Evolutionary conservation across 2,329 filamentous ascomycete genomes (phyloP).

Genomic region (Plenodomus biglobosus): DNA sequence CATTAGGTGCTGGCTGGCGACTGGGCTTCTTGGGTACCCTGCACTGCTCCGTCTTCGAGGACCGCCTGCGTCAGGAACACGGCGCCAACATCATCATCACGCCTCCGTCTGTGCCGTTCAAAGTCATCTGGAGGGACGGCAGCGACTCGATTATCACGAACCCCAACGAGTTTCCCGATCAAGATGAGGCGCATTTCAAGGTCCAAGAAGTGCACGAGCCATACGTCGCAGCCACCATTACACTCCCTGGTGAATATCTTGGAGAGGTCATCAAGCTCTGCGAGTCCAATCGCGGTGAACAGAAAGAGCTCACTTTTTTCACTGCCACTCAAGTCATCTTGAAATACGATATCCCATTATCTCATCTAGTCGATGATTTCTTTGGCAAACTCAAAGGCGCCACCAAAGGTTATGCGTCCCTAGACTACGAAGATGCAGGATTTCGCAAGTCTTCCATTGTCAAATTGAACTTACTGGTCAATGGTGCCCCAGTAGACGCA

Average conservation of each 20-base stretch:
- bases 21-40: conserved; percentile 94
- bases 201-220: conserved; percentile 68
- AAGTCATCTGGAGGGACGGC: conserved; percentile 77
- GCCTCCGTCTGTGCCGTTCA: conserved; percentile 90
- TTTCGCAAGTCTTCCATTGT: conserved; percentile 79
- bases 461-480: conserved; percentile 91
- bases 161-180: conserved; percentile 83
- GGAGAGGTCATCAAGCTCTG: conserved; percentile 95
- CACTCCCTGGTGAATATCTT: conserved; percentile 89
- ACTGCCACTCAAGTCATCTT: conserved; percentile 90
- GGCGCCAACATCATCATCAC: conserved; percentile 96
- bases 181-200: conserved; percentile 56
- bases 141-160: conserved; percentile 78
- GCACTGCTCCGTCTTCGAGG: conserved; percentile 98
- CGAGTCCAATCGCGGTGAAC: conserved; percentile 82
- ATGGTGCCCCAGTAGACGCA: conserved; percentile 89
- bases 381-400: conserved; percentile 94
- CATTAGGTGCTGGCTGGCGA: conserved; percentile 89
- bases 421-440: conserved; percentile 95
- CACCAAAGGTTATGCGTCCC: conserved; percentile 91
- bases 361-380: conserved; percentile 92
- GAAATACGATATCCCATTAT: conserved; percentile 84
- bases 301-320: conserved; percentile 88
- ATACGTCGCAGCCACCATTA: conserved; percentile 81
- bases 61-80: conserved; percentile 90